These are phyloP conservation scores for Malassezia psittaci DNA, from an alignment of 1,284 basidiomycete genomes.

Conservation along the genomic window DNA sequence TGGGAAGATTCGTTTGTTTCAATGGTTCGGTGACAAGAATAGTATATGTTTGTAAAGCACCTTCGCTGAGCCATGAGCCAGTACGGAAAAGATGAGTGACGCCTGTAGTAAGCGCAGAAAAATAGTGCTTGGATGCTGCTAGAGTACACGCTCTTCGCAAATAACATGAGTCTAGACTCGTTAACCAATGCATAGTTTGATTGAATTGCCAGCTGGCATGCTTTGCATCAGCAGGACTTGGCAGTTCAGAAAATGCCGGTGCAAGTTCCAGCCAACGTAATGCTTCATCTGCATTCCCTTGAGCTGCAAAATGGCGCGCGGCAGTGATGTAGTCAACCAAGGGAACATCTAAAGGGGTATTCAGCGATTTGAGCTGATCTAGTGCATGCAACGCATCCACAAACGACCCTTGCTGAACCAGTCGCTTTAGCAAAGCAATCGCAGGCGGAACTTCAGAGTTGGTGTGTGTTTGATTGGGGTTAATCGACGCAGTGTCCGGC, in stretches of 20 bases:
- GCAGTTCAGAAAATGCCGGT: background rate
- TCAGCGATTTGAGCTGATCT: conserved; percentile 11
- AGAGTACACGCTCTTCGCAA: background rate
- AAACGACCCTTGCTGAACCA: background rate
- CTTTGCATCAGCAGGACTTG: background rate
- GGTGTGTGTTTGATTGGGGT: background rate
- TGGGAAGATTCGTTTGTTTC: background rate
- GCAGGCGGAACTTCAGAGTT: background rate
- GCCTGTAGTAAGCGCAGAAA: background rate
- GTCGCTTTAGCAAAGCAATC: conserved; percentile 7
- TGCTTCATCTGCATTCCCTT: background rate
- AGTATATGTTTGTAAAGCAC: background rate
- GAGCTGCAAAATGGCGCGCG: conserved; percentile 11
- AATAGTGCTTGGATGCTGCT: conserved; percentile 4
- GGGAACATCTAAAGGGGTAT: conserved; percentile 4
- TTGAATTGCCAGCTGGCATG: background rate
- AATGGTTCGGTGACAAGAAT: background rate
- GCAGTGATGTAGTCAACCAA: conserved; percentile 7
- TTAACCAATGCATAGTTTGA: conserved; percentile 3
- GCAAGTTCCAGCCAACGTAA: background rate
- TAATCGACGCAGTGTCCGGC: background rate
- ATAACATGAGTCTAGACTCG: background rate
- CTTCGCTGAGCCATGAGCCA: background rate
- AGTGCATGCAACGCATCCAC: conserved; percentile 4
- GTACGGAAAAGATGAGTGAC: conserved; percentile 6